Evolutionary conservation across 2,329 filamentous ascomycete species (phyloP).

Genomic region (Fusarium pseudonygamai): DNA sequence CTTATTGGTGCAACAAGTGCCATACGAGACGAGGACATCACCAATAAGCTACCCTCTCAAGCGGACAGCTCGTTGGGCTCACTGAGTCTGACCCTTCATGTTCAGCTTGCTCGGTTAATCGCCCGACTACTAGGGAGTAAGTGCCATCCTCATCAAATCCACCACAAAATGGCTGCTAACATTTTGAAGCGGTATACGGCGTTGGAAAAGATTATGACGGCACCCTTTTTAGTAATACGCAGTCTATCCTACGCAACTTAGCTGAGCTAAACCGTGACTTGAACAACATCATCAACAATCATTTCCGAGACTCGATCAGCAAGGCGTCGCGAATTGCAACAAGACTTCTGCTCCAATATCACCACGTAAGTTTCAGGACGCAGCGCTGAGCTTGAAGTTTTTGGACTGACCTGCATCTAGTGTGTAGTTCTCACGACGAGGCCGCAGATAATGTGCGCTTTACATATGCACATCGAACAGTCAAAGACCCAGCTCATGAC

Average conservation of each 20-base stretch:
- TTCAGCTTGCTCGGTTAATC: constrained; percentile 41
- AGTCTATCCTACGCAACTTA: constrained; percentile 41
- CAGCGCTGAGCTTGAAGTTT: fast-evolving
- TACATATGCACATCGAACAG: constrained; percentile 46
- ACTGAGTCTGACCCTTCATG: constrained; percentile 39
- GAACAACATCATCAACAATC: constrained; percentile 39
- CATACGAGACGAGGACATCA: constrained; percentile 45
- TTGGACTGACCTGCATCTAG: constrained; percentile 1
- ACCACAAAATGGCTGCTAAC: not conserved
- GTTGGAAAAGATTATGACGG: constrained; percentile 44
- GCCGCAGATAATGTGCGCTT: constrained; percentile 46
- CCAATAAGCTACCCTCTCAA: constrained; percentile 43
- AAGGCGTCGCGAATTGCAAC: constrained; percentile 43
- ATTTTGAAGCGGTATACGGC: constrained; percentile 35
- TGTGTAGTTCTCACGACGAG: constrained; percentile 45
- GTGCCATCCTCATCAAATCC: fast-evolving
- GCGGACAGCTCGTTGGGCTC: constrained; percentile 41
- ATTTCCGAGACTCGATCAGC: constrained; percentile 44
- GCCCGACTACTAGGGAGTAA: constrained; percentile 36
- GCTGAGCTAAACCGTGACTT: constrained; percentile 42
- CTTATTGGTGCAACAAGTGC: constrained; percentile 43
- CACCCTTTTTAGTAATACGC: constrained; percentile 42
- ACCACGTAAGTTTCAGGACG: constrained; percentile 18
- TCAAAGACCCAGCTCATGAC: constrained; percentile 31
- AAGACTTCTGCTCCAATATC: constrained; percentile 41